Evolutionary conservation across 1,284 basidiomycete genomes (phyloP).

Genomic region (Cystobasidium pallidum): DNA sequence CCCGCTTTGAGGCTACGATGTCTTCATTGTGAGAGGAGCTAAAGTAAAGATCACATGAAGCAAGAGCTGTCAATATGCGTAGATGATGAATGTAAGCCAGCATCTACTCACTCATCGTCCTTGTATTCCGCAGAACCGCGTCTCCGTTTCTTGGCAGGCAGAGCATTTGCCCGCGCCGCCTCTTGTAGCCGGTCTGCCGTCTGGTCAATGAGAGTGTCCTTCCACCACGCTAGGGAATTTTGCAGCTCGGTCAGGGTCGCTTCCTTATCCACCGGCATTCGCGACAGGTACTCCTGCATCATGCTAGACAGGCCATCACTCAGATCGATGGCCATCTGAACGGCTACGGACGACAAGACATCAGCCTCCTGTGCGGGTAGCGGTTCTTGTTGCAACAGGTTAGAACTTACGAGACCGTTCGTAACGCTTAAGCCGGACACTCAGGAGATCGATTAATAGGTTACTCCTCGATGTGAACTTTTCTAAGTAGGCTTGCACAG

Average conservation of each 20-base stretch:
- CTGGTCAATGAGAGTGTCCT: conserved; percentile 4
- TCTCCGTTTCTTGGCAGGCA: conserved; percentile 4
- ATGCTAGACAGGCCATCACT: neutral
- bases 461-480: neutral
- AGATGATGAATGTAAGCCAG: too few species aligned
- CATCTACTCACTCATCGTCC: neutral
- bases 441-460: neutral
- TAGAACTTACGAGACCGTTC: neutral
- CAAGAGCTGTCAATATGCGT: too few species aligned
- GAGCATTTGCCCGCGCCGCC: neutral
- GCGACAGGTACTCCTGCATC: neutral
- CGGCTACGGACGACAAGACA: neutral
- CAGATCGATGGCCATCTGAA: neutral
- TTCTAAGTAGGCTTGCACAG: neutral
- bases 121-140: neutral
- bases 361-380: too few species aligned
- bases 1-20: neutral
- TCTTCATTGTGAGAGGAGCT: neutral
- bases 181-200: conserved; percentile 14
- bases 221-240: conserved; percentile 8
- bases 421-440: neutral
- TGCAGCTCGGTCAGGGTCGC: conserved; percentile 1
- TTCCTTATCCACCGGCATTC: neutral
- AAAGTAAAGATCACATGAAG: neutral
- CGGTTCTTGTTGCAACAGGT: neutral